phyloP scores from a whole-genome alignment of 345 rosid species.

The Brassica carinata region DNA sequence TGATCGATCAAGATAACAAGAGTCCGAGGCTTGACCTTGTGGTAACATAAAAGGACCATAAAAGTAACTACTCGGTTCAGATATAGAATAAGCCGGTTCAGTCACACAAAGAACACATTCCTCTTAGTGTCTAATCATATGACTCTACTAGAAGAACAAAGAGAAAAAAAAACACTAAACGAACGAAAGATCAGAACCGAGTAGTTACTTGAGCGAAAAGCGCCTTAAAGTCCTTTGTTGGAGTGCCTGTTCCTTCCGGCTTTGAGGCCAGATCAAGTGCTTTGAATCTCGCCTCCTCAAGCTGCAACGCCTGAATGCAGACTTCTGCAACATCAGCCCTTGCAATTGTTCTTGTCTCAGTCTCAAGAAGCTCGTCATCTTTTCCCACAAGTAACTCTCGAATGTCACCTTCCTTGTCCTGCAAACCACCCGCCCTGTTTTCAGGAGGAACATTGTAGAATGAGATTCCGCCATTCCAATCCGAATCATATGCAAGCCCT shows the following conservation, averaged over 20 bases:
- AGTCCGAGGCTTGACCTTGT: conserved; percentile 32
- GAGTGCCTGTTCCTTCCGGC: neutral
- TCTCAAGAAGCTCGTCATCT: neutral
- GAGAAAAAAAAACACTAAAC: neutral
- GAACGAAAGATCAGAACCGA: conserved; percentile 50
- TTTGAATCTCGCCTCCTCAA: neutral
- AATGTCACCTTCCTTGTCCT: neutral
- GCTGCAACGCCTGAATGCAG: neutral
- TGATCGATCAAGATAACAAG: conserved; percentile 72
- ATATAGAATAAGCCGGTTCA: conserved; percentile 27
- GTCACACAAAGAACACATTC: conserved; percentile 13
- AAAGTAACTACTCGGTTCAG: neutral
- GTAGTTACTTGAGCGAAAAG: conserved; percentile 61
- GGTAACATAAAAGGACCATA: neutral
- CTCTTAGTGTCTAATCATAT: conserved; percentile 24
- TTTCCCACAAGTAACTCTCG: neutral
- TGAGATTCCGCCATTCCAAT: neutral
- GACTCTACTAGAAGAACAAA: conserved; percentile 20
- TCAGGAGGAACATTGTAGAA: neutral
- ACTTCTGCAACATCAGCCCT: neutral
- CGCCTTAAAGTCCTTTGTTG: neutral
- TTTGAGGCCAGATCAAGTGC: neutral
- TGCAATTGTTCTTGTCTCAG: neutral
- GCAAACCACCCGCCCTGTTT: neutral
- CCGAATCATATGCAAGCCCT: neutral